Percentiles rank a stretch among this genome's conserved stretches.
Evolutionary conservation across 306 rosid species (phyloP).

Genomic region (Prunus dulcis): DNA sequence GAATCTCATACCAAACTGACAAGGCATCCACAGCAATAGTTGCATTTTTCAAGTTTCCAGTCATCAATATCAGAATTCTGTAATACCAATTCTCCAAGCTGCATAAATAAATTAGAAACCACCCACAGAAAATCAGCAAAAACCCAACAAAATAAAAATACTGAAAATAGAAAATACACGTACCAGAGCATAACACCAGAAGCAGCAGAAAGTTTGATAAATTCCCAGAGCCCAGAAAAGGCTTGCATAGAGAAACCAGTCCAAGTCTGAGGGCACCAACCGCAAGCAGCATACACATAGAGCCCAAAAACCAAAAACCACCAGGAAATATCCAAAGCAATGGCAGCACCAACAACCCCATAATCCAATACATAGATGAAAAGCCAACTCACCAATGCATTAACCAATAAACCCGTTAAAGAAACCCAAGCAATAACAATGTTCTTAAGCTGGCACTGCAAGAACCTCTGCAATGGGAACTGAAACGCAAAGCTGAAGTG

Average conservation of each 20-base stretch:
- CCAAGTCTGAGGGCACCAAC: slow-evolving; percentile 78
- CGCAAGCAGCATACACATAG: slow-evolving; percentile 33
- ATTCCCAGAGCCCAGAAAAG: slow-evolving; percentile 67
- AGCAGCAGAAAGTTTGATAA: slow-evolving; percentile 58
- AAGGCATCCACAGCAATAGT: slow-evolving; percentile 73
- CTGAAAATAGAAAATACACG: not conserved
- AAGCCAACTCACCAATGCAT: slow-evolving; percentile 43
- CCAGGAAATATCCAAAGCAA: slow-evolving; percentile 65
- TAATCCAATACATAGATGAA: slow-evolving; percentile 42
- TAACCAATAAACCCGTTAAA: slow-evolving; percentile 33
- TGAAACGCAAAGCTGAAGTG: slow-evolving; percentile 79
- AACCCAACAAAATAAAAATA: not conserved
- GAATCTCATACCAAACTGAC: slow-evolving; percentile 49
- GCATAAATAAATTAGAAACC: not conserved
- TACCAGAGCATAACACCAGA: slow-evolving; percentile 79
- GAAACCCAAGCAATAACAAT: slow-evolving; percentile 54
- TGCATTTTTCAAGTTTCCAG: slow-evolving; percentile 61
- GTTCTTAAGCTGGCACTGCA: slow-evolving; percentile 72
- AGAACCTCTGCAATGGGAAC: slow-evolving; percentile 65
- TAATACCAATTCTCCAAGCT: slow-evolving; percentile 82
- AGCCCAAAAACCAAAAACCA: slow-evolving; percentile 58
- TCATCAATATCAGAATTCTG: slow-evolving; percentile 58
- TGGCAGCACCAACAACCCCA: slow-evolving; percentile 65
- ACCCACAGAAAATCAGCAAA: not conserved
- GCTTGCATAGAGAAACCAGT: slow-evolving; percentile 56